Base-by-base conservation (phyloP, 768 basidiomycete species). In the Macrolepiota albuminosa region DNA sequence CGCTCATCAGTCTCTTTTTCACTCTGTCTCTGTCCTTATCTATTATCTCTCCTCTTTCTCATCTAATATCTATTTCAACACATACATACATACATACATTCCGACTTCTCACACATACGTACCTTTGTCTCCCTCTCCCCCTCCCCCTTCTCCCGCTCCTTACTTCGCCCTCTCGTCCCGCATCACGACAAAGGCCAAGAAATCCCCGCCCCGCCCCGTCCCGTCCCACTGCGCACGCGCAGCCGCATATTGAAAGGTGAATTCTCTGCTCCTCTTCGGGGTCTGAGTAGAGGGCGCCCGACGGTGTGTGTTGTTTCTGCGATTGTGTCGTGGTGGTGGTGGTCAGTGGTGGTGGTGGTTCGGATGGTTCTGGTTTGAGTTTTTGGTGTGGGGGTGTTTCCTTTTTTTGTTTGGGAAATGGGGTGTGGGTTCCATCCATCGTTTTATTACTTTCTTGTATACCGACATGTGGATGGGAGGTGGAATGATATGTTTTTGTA, bases 251-350 rank as follows among this genome's bases (percentile, higher is more conserved):
- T 11, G 18, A 55, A 29, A 48, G 54, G 63, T 58, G 63, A 66
- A 66, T 66, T 60, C 63, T 66, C 63, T 66, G 65, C 65, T 66
- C 65, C 65, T 58, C 63, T 66, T 62, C 63, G 63, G 65, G 65
- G 65, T 66, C 48, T 62, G 56, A 54, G 54, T 54, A 54, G 54
- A 54, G 54, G 54, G 54, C 54, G 54, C 54, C 29, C 14, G n/a
- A 21, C 37, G 51, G 13, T 49, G 48, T 31, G 47, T 48, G 47
- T 49, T 18, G 3, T 49, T 45, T 49, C 7, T 49, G 48, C 48
- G 13, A 46, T 46, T 46, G 21, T 46, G 45, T 26, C 5, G 1
- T 39, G 13, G 45, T 46, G 3, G 42, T 43, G 42, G 42, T 21
- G n/a, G 42, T 6, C 0, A 21, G 8, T 14, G 24, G 14, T 13